Percentiles rank a stretch among this genome's conserved stretches.
phyloP scores from a whole-genome alignment of 208 protist genomes.

The Crithidia bombi region DNA sequence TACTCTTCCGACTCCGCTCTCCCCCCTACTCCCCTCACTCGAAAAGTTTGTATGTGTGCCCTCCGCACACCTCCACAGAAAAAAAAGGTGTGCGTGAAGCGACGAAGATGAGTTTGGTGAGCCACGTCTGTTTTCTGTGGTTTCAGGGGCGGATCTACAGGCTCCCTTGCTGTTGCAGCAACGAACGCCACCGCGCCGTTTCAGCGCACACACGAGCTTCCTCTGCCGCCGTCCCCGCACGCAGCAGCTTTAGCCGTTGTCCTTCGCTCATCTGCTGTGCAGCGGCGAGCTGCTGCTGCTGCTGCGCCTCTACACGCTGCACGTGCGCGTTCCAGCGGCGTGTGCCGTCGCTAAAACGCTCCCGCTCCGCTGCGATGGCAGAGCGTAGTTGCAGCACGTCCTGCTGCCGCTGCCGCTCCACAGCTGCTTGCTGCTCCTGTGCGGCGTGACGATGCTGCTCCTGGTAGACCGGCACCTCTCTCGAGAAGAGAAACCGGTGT shows the following conservation, averaged over 20 bases:
- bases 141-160: no score
- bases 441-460: background rate
- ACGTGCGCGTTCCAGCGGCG: slow-evolving; percentile 21
- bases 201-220: slow-evolving; percentile 54
- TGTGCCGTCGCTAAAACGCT: slow-evolving; percentile 12
- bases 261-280: slow-evolving; percentile 11
- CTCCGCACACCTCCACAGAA: no score
- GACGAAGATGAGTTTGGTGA: no score
- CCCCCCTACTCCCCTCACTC: no score
- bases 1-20: no score
- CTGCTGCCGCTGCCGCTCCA: slow-evolving; percentile 15
- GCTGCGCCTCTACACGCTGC: slow-evolving; percentile 7
- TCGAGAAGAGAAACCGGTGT: no score
- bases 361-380: slow-evolving; percentile 52
- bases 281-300: background rate
- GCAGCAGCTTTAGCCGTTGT: slow-evolving; percentile 43
- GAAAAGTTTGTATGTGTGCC: no score
- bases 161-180: slow-evolving; percentile 31
- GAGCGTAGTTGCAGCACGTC: slow-evolving; percentile 46
- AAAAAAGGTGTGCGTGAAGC: no score
- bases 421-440: slow-evolving; percentile 1
- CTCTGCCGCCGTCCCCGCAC: slow-evolving; percentile 55
- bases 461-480: background rate
- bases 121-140: no score
- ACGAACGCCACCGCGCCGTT: slow-evolving; percentile 54